These are phyloP conservation scores for Aspergillus tanneri DNA, from an alignment of 2,329 filamentous ascomycete species.

Conservation along the genomic window DNA sequence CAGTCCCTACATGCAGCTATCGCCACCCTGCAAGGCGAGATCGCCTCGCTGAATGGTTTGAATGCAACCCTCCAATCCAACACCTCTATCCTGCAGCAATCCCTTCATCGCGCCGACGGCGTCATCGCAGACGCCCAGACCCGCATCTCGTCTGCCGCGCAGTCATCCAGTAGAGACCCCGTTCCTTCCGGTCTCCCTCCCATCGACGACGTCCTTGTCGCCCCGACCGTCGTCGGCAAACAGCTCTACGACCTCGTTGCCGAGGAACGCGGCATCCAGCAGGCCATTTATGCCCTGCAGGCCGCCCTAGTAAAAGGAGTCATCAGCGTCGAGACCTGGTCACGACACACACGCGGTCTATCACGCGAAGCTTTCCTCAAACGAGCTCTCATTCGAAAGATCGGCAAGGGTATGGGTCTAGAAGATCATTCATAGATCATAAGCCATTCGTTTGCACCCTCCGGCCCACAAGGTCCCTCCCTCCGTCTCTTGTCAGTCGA, in stretches of 20 bases:
- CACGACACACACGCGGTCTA: constrained; percentile 46
- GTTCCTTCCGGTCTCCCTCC: constrained; percentile 57
- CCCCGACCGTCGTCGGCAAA: constrained; percentile 86
- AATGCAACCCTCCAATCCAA: constrained; percentile 72
- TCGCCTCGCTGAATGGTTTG: constrained; percentile 68
- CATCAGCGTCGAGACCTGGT: constrained; percentile 49
- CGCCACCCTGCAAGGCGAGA: constrained; percentile 69
- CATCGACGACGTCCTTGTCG: constrained; percentile 89
- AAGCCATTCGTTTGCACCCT: no score
- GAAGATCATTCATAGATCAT: constrained; percentile 21
- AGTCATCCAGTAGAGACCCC: constrained; percentile 35
- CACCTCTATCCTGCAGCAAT: constrained; percentile 72
- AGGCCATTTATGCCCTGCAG: constrained; percentile 71
- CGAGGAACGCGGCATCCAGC: constrained; percentile 82
- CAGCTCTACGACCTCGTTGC: constrained; percentile 88
- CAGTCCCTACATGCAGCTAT: constrained; percentile 71
- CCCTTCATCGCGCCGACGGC: constrained; percentile 73
- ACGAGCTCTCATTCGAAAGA: constrained; percentile 47
- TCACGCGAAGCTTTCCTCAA: constrained; percentile 51
- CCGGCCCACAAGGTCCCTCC: no score
- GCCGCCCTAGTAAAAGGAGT: constrained; percentile 46
- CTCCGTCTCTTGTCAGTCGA: no score
- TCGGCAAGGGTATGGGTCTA: constrained; percentile 47
- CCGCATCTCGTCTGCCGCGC: constrained; percentile 42
- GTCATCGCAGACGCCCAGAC: constrained; percentile 71